Evolutionary conservation across 2,329 filamentous ascomycete genomes (phyloP), one percentile per base, ranked within the genome.

Genomic region (Didymellaceae sp.): DNA sequence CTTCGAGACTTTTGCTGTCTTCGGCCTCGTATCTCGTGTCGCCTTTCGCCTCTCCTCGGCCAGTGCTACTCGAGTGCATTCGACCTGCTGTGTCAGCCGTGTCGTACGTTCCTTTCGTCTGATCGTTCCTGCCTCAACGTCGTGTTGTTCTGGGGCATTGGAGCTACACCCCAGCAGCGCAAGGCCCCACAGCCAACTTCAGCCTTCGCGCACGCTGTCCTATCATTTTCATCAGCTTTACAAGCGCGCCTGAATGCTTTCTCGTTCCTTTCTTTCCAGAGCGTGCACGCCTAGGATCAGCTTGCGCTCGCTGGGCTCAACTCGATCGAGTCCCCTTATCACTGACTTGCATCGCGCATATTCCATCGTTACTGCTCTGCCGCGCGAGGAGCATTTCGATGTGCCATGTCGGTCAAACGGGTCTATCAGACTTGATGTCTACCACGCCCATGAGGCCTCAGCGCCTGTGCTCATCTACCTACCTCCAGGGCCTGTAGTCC

Each of bases 351-450:
- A 26, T 14, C 65, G 63, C 16, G 31, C 45, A 21, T 62, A 60
- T 51, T 65, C 67, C 31, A 55, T 62, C 28, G 61, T 61, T 37
- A 47, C 57, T 17, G 43, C 57, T 24, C 57, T 57, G 13, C 58
- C 63, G 31, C 57, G 46, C 34, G 52, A 45, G 35, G 71, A 75
- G 44, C 57, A 61, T 14, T 46, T 77, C 49, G 54, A 46, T 20
- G 63, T 77, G 11, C 67, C 71, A 9, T 76, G 71, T 57, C 64
- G 74, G 18, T 77, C 76, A 34, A 78, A 75, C 58, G 77, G 75
- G 47, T 62, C 59, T 35, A 70, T 78, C 33, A 71, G 55, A 30
- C 52, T 79, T 35, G 73, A 77, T 47, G 61, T 77, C 26, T 70
- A 65, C 40, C 66, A 69, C 35, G 61, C 71, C 26, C 49, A 64